Base-by-base conservation (phyloP, 495 filamentous ascomycete genomes). In the Neurospora terricola region DNA sequence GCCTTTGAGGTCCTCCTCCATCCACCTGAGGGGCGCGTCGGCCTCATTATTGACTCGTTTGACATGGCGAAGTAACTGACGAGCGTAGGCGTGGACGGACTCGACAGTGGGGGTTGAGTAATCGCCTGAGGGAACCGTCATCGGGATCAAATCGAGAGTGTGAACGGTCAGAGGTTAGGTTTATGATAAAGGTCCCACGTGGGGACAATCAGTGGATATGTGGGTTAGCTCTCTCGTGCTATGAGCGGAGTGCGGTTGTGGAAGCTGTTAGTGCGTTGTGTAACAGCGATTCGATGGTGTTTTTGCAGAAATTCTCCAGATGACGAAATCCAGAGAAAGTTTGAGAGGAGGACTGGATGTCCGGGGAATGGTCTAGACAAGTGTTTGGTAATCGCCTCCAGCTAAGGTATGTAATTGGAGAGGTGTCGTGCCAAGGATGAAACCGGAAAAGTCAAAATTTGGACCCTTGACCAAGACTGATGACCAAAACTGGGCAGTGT, bases 51-150 rank as follows among this genome's bases (percentile, higher is more conserved):
- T 66, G 54, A 27, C 54, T 0, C 54, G 54, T 66, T 34, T 66
- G 54, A 66, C 54, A 18, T 66, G 12, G 54, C 54, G 54, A 8
- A 66, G 54, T 9, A 84, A 73, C 69, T 80, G 79, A 16, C 80
- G 78, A 10, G 83, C 81, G 59, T 82, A 81, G 38, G 75, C 82
- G 74, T 84, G 83, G 71, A 85, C 78, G 12, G 78, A 79, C 71
- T 86, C 83, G 77, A 84, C 80, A 69, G 75, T 79, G 70, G 79
- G 76, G 69, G 75, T 45, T 68, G 73, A 71, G 74, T 71, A 42
- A 54, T 66, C 14, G 54, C 12, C 27, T 2, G 54, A 18, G 7
- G 54, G 54, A 66, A 66, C 70, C 59, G 76, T 75, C 76, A 79
- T 82, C 74, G 73, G 71, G 69, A 62, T 62, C 2, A 27, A 48